These are phyloP conservation scores for Plectosphaerella plurivora DNA, from an alignment of 2,329 filamentous ascomycete species.

Conservation along the genomic window DNA sequence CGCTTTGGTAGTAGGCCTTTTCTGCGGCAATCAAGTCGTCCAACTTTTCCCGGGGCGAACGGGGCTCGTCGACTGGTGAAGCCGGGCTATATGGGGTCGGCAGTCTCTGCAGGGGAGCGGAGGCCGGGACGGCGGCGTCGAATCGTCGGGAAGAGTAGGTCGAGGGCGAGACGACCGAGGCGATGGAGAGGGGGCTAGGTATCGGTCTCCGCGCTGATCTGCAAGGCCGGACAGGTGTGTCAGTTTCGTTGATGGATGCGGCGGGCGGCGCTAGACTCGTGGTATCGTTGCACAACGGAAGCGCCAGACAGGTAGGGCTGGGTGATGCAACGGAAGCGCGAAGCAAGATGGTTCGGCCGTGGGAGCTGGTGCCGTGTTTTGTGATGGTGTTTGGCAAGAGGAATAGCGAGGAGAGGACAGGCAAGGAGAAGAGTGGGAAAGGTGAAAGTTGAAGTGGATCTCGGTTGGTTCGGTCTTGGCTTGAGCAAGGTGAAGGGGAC, in stretches of 20 bases:
- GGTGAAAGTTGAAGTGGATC: neutral
- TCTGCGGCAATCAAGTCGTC: conserved; percentile 14
- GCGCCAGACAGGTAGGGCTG: conserved; percentile 9
- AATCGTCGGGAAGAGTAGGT: conserved; percentile 26
- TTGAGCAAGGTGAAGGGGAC: neutral
- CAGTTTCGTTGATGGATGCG: conserved; percentile 8
- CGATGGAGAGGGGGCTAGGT: conserved; percentile 46
- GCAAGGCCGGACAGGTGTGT: conserved; percentile 15
- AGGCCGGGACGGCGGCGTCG: conserved; percentile 23
- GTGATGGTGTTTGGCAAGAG: neutral
- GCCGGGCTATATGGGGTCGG: conserved; percentile 25
- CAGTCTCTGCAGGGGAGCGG: conserved; percentile 12
- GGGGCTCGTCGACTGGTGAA: conserved; percentile 19
- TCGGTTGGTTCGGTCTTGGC: neutral
- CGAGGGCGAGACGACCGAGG: conserved; percentile 35
- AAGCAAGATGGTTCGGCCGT: too few relatives aligned
- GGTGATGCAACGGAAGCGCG: neutral
- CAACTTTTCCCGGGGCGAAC: conserved; percentile 10
- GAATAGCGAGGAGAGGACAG: neutral
- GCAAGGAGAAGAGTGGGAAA: neutral
- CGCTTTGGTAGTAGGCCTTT: conserved; percentile 31
- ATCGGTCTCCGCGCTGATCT: conserved; percentile 44
- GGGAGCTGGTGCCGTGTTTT: too few relatives aligned
- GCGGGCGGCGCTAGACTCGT: conserved; percentile 6
- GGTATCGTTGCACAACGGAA: conserved; percentile 19